Conservation (phyloP, 495 filamentous ascomycete species). For the Letharia columbiana region DNA sequence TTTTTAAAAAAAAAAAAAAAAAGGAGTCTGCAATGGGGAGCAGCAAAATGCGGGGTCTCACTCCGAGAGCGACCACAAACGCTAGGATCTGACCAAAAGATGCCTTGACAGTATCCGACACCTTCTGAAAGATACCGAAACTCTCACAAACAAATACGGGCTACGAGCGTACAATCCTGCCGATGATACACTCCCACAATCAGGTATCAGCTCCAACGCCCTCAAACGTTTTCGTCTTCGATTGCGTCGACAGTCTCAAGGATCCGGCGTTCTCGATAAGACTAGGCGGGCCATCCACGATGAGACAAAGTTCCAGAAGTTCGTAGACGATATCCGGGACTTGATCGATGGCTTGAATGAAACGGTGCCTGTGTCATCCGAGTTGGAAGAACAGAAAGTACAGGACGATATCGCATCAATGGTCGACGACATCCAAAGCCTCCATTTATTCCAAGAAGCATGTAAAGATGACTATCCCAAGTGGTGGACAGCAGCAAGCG, state of each 20-base stretch:
- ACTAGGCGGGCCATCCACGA: conserved; percentile 15
- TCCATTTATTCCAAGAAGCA: conserved; percentile 8
- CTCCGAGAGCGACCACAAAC: neutral
- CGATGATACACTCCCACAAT: neutral
- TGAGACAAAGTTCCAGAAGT: conserved; percentile 8
- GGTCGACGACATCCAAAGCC: conserved; percentile 10
- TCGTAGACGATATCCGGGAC: conserved; percentile 8
- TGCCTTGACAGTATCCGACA: conserved; percentile 4
- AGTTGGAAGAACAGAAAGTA: conserved; percentile 10
- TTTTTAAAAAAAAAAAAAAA: too few relatives aligned
- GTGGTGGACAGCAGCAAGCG: conserved; percentile 6
- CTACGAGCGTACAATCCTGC: neutral
- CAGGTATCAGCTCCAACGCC: conserved; percentile 11
- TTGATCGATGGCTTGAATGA: conserved; percentile 7
- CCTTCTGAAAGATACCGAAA: conserved; percentile 13
- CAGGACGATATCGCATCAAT: conserved; percentile 16
- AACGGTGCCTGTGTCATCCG: neutral
- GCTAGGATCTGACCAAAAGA: conserved; percentile 1
- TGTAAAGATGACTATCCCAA: conserved; percentile 11
- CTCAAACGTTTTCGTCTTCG: conserved; percentile 13
- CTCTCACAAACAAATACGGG: neutral
- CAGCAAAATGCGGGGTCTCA: neutral
- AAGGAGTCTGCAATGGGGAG: neutral
- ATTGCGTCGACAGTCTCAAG: neutral
- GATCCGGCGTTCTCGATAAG: conserved; percentile 4